Evolutionary conservation across 495 filamentous ascomycete species (phyloP), one percentile per base, ranked within the genome.

Genomic region (Neurospora sp.): DNA sequence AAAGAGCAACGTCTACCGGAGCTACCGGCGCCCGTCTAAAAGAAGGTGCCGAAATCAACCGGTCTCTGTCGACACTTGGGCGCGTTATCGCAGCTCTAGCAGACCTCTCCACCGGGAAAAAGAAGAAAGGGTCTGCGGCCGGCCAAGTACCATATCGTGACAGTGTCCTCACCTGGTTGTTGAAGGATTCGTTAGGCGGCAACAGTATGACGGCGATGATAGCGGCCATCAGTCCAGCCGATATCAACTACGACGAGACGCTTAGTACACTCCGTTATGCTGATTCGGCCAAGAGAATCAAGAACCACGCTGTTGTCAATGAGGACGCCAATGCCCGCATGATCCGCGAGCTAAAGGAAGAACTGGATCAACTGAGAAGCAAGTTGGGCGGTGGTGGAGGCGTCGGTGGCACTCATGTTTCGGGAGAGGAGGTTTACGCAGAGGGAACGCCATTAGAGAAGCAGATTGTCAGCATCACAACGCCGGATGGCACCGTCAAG

Each of bases 201-300:
- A 99, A 99, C 83, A 98, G 96, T 78, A 95, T 99, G 92, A 99
- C 96, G 22, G 96, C 96, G 68, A 99, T 99, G 96, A 99, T 99
- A 83, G 96, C 96, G 68, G 96, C 96, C 44, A 98, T 99, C 78
- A 97, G 94, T 71, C 96, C 96, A 5, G 96, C 96, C 71, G 96
- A 99, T 83, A 98, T 99, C 85, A 99, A 99, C 82, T 99, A 95
- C 78, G 96, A 99, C 76, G 96, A 99, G 81, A 98, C 96, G 14
- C 85, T 99, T 8, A 93, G 94, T 80, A 99, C 96, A 12, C 85
- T 99, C 12, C 90, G 96, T 73, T 99, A 99, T 83, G 96, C 96
- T 66, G 96, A 99, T 80, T 97, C 93, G 8, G 96, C 96, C 31
- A 99, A 99, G 83, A 89, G 96, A 75, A 99, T 99, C 86, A 98